Evolutionary conservation across 495 filamentous ascomycete species (phyloP).

Genomic region (Daldinia vernicosa): DNA sequence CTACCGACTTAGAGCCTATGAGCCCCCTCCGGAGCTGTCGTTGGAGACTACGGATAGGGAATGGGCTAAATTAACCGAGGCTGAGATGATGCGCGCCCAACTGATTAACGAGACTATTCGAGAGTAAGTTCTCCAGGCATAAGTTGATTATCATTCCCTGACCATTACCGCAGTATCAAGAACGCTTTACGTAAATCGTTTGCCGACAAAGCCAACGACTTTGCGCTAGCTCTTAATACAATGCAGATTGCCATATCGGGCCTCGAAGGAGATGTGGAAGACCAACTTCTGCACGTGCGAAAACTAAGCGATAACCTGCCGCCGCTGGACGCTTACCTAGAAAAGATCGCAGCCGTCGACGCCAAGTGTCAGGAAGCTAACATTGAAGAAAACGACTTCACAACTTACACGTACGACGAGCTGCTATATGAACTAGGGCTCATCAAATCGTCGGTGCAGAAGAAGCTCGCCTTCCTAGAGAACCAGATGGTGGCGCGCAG

Average conservation of each 20-base stretch:
- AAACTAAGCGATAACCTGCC: conserved; percentile 81
- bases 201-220: conserved; percentile 96
- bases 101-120: conserved; percentile 97
- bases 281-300: conserved; percentile 86
- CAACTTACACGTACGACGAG: conserved; percentile 96
- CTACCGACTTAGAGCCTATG: conserved; percentile 88
- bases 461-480: conserved; percentile 95
- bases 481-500: conserved; percentile 96
- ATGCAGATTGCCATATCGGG: conserved; percentile 92
- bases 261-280: conserved; percentile 93
- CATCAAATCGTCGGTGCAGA: conserved; percentile 87
- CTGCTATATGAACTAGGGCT: conserved; percentile 91
- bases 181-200: conserved; percentile 90
- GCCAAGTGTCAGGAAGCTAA: conserved; percentile 94
- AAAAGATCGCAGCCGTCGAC: conserved; percentile 82
- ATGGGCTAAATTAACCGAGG: conserved; percentile 78
- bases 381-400: conserved; percentile 99
- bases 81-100: conserved; percentile 87
- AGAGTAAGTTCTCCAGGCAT: conserved; percentile 64
- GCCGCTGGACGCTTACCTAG: conserved; percentile 86
- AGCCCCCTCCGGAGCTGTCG: conserved; percentile 82
- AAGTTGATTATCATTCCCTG: conserved; percentile 11
- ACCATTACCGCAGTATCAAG: conserved; percentile 73
- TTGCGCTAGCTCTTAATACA: conserved; percentile 91
- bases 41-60: conserved; percentile 81